Evolutionary conservation across 768 basidiomycete species (phyloP).

Genomic region (Calvatia gigantea): DNA sequence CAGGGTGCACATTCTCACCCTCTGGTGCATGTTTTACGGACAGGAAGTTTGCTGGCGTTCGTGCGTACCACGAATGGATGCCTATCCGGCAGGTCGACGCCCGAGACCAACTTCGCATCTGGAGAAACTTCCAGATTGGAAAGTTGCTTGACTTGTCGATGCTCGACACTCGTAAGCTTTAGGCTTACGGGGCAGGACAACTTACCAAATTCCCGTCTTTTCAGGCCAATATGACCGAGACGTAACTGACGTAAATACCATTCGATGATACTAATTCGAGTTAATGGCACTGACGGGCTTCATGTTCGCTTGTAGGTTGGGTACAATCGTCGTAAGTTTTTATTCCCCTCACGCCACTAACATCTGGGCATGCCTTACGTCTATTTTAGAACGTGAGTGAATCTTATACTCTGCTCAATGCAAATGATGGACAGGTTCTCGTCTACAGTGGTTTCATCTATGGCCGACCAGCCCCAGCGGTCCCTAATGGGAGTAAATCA

Average conservation of each 20-base stretch:
- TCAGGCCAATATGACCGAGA: conserved; percentile 53
- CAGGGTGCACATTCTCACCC: conserved; percentile 47
- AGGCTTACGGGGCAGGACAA: not conserved
- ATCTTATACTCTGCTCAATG: not conserved
- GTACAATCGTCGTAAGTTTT: conserved; percentile 44
- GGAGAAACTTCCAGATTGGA: conserved; percentile 63
- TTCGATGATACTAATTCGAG: not conserved
- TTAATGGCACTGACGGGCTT: no score
- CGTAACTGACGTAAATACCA: conserved; percentile 44
- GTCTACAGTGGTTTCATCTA: not conserved
- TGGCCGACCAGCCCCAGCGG: not conserved
- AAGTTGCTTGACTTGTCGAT: conserved; percentile 57
- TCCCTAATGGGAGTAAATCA: not conserved
- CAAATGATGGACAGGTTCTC: not conserved
- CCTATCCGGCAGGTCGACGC: conserved; percentile 56
- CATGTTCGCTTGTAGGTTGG: conserved; percentile 28
- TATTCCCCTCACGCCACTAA: not conserved
- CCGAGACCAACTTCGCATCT: conserved; percentile 54
- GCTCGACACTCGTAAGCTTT: conserved; percentile 53
- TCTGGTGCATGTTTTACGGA: conserved; percentile 58
- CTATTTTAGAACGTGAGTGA: not conserved
- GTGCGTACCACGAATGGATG: conserved; percentile 63
- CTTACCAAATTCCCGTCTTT: not conserved
- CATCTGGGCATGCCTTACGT: not conserved
- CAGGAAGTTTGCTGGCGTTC: conserved; percentile 53